Evolutionary conservation across 2,329 filamentous ascomycete genomes (phyloP), one percentile per base, ranked within the genome.

Genomic region (Orbilia javanica): DNA sequence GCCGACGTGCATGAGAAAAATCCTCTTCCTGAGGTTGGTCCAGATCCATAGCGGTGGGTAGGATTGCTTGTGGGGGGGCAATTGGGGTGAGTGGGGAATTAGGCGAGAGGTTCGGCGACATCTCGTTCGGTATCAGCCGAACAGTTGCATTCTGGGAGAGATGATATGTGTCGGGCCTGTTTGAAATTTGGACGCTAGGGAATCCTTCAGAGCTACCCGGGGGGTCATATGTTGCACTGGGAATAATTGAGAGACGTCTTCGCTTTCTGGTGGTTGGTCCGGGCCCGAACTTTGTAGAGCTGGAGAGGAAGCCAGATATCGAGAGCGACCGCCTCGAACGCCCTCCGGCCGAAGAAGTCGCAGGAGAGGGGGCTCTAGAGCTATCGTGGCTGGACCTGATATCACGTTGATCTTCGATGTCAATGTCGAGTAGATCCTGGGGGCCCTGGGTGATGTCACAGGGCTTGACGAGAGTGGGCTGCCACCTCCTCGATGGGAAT

Each of bases 1-100:
- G 70, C 50, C 75, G 75, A 73, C 75, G 68, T 73, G 75, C 75
- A 74, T 79, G 68, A 74, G 75, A 79, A 70, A 52, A 50, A 48
- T 70, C 75, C 68, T 79, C 65, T 65, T 74, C 75, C 64, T 79
- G 70, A 73, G 75, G 53, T 34, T 60, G 67, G 74, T 78, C 74
- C 75, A 73, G 75, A 53, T 74, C 75, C 75, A 79, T 74, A 27
- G 64, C 69, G 8, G 50, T 65, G 18, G 75, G 75, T 13, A 74
- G 55, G 36, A 52, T 53, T 34, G 48, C 46, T 31, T 78, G 67
- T 44, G 44, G 48, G 62, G 75, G 50, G 25, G 75, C 69, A 65
- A 79, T 52, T 44, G 70, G 68, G 27, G 75, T 73, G 39, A 79
- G 69, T 25, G 75, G 69, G 11, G 70, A 74, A 25, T 60, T 68